Percentiles rank a stretch among this genome's conserved stretches.
Conservation (phyloP, 2,329 filamentous ascomycete genomes). For the Botrytis fragariae region DNA sequence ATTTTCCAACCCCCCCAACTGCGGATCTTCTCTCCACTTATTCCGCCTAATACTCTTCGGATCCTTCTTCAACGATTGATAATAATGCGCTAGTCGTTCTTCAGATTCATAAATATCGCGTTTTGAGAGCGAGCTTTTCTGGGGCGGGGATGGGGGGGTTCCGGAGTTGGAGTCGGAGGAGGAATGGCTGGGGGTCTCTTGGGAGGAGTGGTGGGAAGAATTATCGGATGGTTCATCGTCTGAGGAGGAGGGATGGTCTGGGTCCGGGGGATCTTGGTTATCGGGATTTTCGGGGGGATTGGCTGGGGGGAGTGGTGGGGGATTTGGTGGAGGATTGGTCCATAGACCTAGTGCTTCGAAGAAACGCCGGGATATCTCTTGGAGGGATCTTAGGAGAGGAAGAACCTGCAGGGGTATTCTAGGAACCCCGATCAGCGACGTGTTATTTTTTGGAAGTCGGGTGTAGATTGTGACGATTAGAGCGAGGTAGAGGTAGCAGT, state of each 20-base stretch:
- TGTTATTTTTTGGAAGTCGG: background rate
- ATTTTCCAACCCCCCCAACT: background rate
- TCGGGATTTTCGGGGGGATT: too few relatives aligned
- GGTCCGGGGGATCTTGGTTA: background rate
- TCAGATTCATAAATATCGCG: background rate
- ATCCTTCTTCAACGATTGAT: background rate
- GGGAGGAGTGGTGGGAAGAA: background rate
- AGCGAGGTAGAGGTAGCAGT: background rate
- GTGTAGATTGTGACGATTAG: background rate
- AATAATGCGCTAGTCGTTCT: background rate
- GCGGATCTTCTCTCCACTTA: background rate
- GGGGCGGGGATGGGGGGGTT: background rate
- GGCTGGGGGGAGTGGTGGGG: too few relatives aligned
- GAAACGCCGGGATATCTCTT: background rate
- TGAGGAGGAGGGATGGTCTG: background rate
- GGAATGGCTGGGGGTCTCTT: background rate
- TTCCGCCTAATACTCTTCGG: background rate
- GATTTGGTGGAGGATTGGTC: rapidly evolving
- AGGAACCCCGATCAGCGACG: background rate
- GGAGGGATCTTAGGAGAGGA: background rate
- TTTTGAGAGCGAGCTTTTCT: background rate
- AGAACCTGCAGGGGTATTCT: background rate
- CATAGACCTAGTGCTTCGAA: background rate
- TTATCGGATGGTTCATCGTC: background rate
- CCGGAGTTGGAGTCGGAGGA: background rate